These are phyloP conservation scores for Raphanus hybrid DNA, from an alignment of 441 rosid species.

Conservation along the genomic window DNA sequence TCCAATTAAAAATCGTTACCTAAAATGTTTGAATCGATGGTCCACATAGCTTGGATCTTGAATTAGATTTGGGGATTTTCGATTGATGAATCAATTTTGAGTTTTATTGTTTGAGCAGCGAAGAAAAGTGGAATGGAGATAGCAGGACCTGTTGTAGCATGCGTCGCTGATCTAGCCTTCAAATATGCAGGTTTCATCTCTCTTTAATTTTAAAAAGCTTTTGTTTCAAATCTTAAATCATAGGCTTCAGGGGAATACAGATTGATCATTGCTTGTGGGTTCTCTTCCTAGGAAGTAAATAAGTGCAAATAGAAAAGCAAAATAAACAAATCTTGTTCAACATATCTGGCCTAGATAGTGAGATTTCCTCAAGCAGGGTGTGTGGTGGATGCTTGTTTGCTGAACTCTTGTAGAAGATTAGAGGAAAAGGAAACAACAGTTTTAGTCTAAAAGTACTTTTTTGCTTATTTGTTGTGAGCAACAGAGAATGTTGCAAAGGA, in stretches of 20 bases:
- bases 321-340: neutral
- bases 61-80: constrained; percentile 8
- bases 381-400: neutral
- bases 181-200: constrained; percentile 64
- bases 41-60: neutral
- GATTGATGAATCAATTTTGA: constrained; percentile 16
- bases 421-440: neutral
- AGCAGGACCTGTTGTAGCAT: constrained; percentile 61
- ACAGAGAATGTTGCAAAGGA: constrained; percentile 82
- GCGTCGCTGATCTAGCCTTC: constrained; percentile 71
- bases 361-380: neutral
- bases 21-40: neutral
- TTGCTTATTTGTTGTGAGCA: neutral
- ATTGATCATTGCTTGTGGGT: neutral
- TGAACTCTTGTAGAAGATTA: neutral
- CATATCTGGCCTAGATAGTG: neutral
- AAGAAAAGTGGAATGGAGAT: constrained; percentile 64
- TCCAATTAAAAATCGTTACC: neutral
- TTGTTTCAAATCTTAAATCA: neutral
- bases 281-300: neutral
- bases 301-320: neutral
- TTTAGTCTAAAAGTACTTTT: neutral
- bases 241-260: neutral
- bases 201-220: neutral
- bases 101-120: constrained; percentile 52